Conservation (phyloP, 2,329 filamentous ascomycete genomes). For the Epichloe aotearoae region DNA sequence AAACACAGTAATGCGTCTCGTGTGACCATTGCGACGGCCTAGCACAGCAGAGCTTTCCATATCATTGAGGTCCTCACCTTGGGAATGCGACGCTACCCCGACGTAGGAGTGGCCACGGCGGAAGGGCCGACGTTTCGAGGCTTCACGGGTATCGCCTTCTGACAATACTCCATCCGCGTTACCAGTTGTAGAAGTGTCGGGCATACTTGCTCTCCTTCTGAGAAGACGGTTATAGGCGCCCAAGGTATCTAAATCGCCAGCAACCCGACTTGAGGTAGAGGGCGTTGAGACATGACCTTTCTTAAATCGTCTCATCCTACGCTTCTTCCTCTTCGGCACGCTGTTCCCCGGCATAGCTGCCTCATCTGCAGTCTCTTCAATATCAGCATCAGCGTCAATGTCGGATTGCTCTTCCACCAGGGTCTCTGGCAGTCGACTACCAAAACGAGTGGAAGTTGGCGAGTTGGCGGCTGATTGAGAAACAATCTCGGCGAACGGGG, state of each 20-base stretch:
- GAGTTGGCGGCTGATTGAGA: constrained; percentile 32
- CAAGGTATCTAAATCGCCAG: constrained; percentile 27
- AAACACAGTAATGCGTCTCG: constrained; percentile 53
- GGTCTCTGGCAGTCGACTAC: constrained; percentile 38
- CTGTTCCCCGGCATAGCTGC: constrained; percentile 28
- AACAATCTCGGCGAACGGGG: constrained; percentile 19
- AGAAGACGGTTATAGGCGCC: constrained; percentile 35
- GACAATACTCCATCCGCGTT: constrained; percentile 51
- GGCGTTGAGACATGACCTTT: constrained; percentile 49
- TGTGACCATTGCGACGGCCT: constrained; percentile 45
- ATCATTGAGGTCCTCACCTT: constrained; percentile 38
- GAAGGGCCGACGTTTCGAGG: constrained; percentile 34
- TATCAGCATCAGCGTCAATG: constrained; percentile 22
- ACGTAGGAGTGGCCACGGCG: constrained; percentile 48
- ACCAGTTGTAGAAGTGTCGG: constrained; percentile 34
- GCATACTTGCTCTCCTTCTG: constrained; percentile 52
- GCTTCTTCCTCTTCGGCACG: constrained; percentile 40
- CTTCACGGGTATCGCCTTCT: constrained; percentile 61
- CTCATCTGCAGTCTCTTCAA: constrained; percentile 64
- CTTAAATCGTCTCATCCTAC: constrained; percentile 46
- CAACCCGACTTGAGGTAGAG: constrained; percentile 42
- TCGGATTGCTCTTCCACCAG: constrained; percentile 35
- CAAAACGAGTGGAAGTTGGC: constrained; percentile 30
- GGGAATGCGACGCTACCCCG: constrained; percentile 29
- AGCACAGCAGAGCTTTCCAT: constrained; percentile 32